A percentile compares a stretch with the other conserved stretches of the same genome.
phyloP scores from a whole-genome alignment of 768 basidiomycete genomes.

The Rhodotorula paludigena region DNA sequence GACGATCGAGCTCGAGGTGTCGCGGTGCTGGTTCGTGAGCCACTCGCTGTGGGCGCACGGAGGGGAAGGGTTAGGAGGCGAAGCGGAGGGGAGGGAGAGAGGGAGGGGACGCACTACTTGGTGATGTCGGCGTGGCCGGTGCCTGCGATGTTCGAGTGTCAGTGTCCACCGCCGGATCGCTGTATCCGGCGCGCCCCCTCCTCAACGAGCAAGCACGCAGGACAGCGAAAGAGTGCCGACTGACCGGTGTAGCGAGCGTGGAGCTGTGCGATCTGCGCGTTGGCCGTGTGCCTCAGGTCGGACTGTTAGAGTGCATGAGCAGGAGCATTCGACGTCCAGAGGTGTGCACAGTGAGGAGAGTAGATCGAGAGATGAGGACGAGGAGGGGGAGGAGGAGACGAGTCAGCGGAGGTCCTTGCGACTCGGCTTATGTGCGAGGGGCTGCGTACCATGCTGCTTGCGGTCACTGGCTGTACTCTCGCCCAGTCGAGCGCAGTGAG shows the following conservation, averaged over 20 bases:
- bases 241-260: slow-evolving; percentile 51
- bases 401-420: not conserved
- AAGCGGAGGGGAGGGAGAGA: not conserved
- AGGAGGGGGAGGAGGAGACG: not conserved
- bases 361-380: not conserved
- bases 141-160: slow-evolving; percentile 51
- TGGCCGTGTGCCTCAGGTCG: slow-evolving; percentile 90
- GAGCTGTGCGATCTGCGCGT: slow-evolving; percentile 84
- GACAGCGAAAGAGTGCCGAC: slow-evolving; percentile 45
- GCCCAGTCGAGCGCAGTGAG: too few species aligned
- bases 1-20: slow-evolving; percentile 86
- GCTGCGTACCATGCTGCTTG: not conserved
- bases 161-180: not conserved
- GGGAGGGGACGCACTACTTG: slow-evolving; percentile 67
- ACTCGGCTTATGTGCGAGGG: not conserved
- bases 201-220: too few species aligned
- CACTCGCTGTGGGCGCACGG: slow-evolving; percentile 71
- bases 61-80: not conserved
- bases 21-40: slow-evolving; percentile 94
- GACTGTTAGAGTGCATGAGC: slow-evolving; percentile 43
- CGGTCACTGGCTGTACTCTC: too few species aligned
- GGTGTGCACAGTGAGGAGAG: not conserved
- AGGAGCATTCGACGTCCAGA: too few species aligned
- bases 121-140: slow-evolving; percentile 95
- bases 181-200: too few species aligned